Evolutionary conservation across 2,329 filamentous ascomycete genomes (phyloP).

Genomic region (Torrubiella hemipterigena): DNA sequence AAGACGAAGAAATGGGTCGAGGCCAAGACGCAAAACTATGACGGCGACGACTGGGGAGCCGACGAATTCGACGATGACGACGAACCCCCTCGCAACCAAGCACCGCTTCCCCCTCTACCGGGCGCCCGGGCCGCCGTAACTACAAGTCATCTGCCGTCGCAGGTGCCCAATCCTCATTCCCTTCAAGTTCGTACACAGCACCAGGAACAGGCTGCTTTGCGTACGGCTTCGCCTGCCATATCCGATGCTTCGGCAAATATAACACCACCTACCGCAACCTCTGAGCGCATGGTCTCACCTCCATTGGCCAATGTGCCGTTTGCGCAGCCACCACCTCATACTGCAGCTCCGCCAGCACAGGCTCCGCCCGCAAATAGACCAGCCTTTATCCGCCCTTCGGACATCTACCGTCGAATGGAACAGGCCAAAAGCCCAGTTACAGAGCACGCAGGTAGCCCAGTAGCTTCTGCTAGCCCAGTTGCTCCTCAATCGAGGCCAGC

Average conservation of each 20-base stretch:
- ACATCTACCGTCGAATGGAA: constrained; percentile 63
- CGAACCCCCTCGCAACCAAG: constrained; percentile 16
- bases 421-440: too few species aligned
- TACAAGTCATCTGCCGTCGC: not conserved
- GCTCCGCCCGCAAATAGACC: constrained; percentile 22
- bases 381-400: constrained; percentile 64
- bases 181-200: constrained; percentile 15
- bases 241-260: not conserved
- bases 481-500: constrained; percentile 40
- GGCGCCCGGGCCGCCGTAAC: too few species aligned
- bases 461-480: constrained; percentile 43
- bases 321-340: too few species aligned
- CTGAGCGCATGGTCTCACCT: not conserved
- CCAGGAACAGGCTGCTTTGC: too few species aligned
- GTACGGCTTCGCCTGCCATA: not conserved
- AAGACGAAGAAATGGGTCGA: constrained; percentile 96
- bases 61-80: constrained; percentile 54
- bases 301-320: not conserved
- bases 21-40: constrained; percentile 75
- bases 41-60: constrained; percentile 86
- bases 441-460: constrained; percentile 44
- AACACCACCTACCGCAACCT: not conserved
- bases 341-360: too few species aligned
- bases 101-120: constrained; percentile 1
- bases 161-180: constrained; percentile 7